These are phyloP conservation scores for Pichia heedii DNA, from an alignment of 805 yeast species.

Conservation along the genomic window DNA sequence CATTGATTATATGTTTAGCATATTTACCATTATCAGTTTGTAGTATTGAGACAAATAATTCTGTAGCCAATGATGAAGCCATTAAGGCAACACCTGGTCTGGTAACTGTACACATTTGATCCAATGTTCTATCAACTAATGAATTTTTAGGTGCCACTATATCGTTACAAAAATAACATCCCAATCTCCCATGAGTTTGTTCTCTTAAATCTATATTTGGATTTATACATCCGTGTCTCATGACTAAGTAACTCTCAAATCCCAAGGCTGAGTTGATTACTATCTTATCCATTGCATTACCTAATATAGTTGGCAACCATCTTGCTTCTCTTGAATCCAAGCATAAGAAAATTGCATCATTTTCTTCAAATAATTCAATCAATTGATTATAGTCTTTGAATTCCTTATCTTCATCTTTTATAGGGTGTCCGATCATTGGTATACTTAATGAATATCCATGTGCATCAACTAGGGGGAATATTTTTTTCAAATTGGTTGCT, in stretches of 20 bases:
- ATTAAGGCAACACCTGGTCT: conserved; percentile 90
- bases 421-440: conserved; percentile 95
- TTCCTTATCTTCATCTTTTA: conserved; percentile 47
- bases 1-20: conserved; percentile 27
- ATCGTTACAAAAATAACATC: conserved; percentile 95
- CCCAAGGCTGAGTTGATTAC: conserved; percentile 94
- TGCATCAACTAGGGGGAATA: conserved; percentile 71
- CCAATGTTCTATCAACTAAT: conserved; percentile 77
- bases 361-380: conserved; percentile 43
- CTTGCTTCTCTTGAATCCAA: conserved; percentile 95
- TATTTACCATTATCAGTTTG: conserved; percentile 52
- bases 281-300: conserved; percentile 53
- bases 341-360: conserved; percentile 71
- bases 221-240: conserved; percentile 71
- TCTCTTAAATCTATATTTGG: conserved; percentile 17
- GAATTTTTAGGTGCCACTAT: conserved; percentile 91
- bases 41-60: conserved; percentile 60
- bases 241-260: conserved; percentile 84
- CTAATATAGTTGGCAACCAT: conserved; percentile 93
- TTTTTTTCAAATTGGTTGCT: conserved; percentile 56
- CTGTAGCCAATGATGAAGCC: conserved; percentile 84
- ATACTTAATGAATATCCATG: conserved; percentile 61
- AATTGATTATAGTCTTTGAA: conserved; percentile 44
- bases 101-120: conserved; percentile 98
- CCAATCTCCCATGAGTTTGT: conserved; percentile 39